These are phyloP conservation scores for Pseudogymnoascus sp. DNA, from an alignment of 2,329 filamentous ascomycete species.

Conservation along the genomic window DNA sequence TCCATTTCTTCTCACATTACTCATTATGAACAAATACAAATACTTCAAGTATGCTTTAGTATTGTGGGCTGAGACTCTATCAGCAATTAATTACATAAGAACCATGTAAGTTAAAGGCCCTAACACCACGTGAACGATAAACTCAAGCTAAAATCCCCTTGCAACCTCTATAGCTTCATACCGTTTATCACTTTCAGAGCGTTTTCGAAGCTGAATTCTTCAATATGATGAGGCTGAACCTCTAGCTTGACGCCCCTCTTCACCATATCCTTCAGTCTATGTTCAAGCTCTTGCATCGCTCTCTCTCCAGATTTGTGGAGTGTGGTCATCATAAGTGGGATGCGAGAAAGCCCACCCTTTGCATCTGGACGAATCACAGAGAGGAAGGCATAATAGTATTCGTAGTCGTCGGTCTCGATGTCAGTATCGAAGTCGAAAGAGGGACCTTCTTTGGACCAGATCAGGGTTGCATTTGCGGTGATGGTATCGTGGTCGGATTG, in stretches of 20 bases:
- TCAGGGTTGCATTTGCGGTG: not conserved
- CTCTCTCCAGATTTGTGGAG: not conserved
- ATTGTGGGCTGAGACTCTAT: too few species aligned
- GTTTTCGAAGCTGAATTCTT: not conserved
- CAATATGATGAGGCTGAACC: not conserved
- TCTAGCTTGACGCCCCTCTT: not conserved
- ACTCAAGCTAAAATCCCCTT: not conserved
- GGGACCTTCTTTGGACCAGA: not conserved
- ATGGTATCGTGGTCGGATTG: not conserved
- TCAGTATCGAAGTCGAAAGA: not conserved
- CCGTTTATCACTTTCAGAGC: not conserved
- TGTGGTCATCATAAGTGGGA: not conserved
- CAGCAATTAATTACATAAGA: too few species aligned
- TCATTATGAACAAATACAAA: too few species aligned
- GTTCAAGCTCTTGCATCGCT: not conserved
- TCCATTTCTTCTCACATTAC: too few species aligned
- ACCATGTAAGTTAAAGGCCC: too few species aligned
- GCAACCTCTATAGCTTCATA: not conserved
- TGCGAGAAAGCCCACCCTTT: not conserved
- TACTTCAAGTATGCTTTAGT: too few species aligned
- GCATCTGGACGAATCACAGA: not conserved
- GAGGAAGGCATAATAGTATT: not conserved
- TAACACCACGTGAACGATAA: not conserved
- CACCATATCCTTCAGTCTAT: not conserved
- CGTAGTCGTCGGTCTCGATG: not conserved